Evolutionary conservation across 768 basidiomycete species (phyloP).

Genomic region (Suillus bovinus): DNA sequence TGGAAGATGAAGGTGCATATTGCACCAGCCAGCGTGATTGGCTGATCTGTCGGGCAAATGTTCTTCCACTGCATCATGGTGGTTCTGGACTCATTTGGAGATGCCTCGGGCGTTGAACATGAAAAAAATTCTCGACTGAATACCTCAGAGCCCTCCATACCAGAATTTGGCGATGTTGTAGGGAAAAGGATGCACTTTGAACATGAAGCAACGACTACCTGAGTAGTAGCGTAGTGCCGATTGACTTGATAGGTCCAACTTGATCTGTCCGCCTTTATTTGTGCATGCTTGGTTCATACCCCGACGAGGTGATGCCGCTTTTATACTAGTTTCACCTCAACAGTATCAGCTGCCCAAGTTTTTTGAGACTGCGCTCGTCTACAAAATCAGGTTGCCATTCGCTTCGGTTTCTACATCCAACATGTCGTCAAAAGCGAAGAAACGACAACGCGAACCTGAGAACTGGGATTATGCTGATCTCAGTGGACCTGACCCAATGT

Average conservation of each 20-base stretch:
- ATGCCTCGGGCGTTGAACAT: too few relatives aligned
- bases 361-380: background rate
- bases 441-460: slow-evolving; percentile 10
- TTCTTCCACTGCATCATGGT: too few relatives aligned
- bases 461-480: slow-evolving; percentile 16
- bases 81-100: too few relatives aligned
- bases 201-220: too few relatives aligned
- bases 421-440: slow-evolving; percentile 8
- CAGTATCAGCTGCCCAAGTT: slow-evolving; percentile 2
- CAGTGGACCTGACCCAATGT: slow-evolving; percentile 12
- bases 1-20: too few relatives aligned
- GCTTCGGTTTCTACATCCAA: background rate
- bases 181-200: too few relatives aligned
- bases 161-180: too few relatives aligned
- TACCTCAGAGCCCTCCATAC: too few relatives aligned
- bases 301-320: background rate
- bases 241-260: background rate
- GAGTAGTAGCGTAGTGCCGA: background rate
- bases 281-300: slow-evolving; percentile 4
- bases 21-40: too few relatives aligned
- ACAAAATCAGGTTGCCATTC: background rate
- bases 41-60: too few relatives aligned
- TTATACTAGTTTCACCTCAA: slow-evolving; percentile 4
- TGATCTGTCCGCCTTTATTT: background rate
- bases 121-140: too few relatives aligned